Base-by-base conservation (phyloP, 805 yeast species). In the Allodekkera sacchari region DNA sequence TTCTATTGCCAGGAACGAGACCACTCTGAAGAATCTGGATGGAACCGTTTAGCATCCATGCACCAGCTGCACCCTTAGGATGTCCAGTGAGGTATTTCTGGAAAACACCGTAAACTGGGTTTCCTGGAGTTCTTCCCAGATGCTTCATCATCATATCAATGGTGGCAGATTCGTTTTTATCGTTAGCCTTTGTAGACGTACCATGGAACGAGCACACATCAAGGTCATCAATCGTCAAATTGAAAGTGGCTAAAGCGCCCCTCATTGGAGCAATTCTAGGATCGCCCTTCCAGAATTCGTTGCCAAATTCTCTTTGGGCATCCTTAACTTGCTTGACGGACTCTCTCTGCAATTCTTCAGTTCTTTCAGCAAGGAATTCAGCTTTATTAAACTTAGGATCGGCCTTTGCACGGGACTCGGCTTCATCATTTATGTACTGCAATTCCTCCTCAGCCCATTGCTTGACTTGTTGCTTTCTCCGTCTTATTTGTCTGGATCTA, bases 51-150 rank as follows among this genome's bases (percentile, higher is more conserved):
- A 92, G 66, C 98, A 92, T 92, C 98, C 98, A 92, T 37, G 99
- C 97, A 73, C 96, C 99, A 36, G 99, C 99, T 50, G 98, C 98
- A 75, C 99, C 99, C 83, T 92, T 92, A 52, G 98, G 98, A 71
- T 92, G 99, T 66, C 99, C 99, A 50, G 99, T 92, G 55, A 92
- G 75, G 77, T 74, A 92, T 66, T 92, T 92, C 67, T 92, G 99
- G 95, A 94, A 89, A 34, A 92, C 94, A 74, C 97, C 96, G 48
- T 81, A 71, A 30, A 94, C 88, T 42, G 98, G 95, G 67, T 92
- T 94, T 66, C 99, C 99, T 66, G 83, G 87, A 35, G 95, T 66
- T 67, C 99, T 81, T 48, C 97, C 98, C 55, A 92, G 70, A 57
- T 92, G 98, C 53, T 71, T 65, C 78, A 94, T 82, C 96, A 94